A percentile compares a stretch with the other conserved stretches of the same genome.
Conservation (phyloP, 495 filamentous ascomycete genomes). For the Pyrenula aspistea region DNA sequence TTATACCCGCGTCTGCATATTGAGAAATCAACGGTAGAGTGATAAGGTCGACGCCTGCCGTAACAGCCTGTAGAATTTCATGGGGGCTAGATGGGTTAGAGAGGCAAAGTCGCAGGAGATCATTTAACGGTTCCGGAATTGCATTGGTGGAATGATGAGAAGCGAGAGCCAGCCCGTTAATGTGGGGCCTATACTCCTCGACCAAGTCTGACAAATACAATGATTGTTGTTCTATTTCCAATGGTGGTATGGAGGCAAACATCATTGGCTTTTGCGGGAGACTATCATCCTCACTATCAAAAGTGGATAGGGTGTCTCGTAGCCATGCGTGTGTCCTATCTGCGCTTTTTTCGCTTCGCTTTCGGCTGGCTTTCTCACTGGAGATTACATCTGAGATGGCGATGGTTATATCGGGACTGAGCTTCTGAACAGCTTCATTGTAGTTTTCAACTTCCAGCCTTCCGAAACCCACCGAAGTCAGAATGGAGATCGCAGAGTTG, state of each 20-base stretch:
- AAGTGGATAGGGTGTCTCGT: conserved; percentile 30
- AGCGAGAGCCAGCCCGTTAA: conserved; percentile 78
- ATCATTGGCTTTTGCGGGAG: conserved; percentile 26
- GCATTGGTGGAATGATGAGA: conserved; percentile 42
- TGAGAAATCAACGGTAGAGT: conserved; percentile 59
- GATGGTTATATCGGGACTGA: conserved; percentile 73
- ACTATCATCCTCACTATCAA: conserved; percentile 20
- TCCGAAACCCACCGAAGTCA: conserved; percentile 75
- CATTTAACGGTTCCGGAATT: conserved; percentile 40
- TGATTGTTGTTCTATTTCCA: conserved; percentile 60
- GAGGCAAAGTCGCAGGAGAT: conserved; percentile 63
- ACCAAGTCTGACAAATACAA: conserved; percentile 61
- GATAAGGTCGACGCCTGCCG: conserved; percentile 69
- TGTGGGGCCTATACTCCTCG: conserved; percentile 31
- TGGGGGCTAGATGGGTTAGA: conserved; percentile 57
- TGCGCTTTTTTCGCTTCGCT: conserved; percentile 68
- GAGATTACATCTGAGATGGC: conserved; percentile 65
- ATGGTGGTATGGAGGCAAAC: conserved; percentile 73
- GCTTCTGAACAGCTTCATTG: conserved; percentile 39
- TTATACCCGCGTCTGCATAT: conserved; percentile 76
- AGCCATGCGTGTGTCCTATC: conserved; percentile 72
- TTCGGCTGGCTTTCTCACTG: conserved; percentile 44
- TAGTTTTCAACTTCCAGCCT: conserved; percentile 57
- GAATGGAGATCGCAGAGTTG: conserved; percentile 56
- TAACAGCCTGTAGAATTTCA: conserved; percentile 58